Evolutionary conservation across 2,329 filamentous ascomycete genomes (phyloP).

Genomic region (Karstenula rhodostoma): DNA sequence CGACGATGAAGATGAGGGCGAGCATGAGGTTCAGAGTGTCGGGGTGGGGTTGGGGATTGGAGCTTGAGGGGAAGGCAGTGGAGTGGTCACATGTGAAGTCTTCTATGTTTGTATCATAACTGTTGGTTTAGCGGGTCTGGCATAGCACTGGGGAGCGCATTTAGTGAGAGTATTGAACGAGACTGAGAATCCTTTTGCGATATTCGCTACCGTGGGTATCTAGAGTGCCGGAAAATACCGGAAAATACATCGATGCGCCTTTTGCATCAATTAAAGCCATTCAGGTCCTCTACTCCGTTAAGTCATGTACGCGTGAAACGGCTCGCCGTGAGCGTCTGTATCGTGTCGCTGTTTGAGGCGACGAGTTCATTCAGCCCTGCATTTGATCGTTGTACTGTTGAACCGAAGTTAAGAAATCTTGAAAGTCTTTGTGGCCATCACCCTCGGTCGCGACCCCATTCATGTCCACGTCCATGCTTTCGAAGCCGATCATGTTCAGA

Average conservation of each 20-base stretch:
- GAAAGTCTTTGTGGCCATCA: conserved; percentile 33
- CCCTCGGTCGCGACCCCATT: conserved; percentile 28
- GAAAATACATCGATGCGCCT: neutral
- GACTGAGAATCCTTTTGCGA: neutral
- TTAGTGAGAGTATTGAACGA: neutral
- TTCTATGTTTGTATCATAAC: neutral
- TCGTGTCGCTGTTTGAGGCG: no score
- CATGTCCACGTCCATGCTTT: conserved; percentile 34
- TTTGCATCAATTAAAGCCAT: neutral
- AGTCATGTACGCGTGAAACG: neutral
- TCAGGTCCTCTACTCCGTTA: neutral
- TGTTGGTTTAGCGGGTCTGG: conserved; percentile 2
- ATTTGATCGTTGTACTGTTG: conserved; percentile 35
- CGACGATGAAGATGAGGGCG: conserved; percentile 22
- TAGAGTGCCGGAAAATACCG: neutral
- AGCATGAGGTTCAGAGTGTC: conserved; percentile 10
- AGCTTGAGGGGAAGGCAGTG: neutral
- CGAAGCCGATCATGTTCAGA: conserved; percentile 3
- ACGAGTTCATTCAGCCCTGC: neutral
- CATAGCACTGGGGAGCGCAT: neutral
- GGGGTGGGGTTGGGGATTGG: neutral
- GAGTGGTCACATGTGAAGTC: neutral
- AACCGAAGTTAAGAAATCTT: conserved; percentile 27
- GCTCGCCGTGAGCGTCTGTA: no score
- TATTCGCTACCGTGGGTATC: conserved; percentile 4